Evolutionary conservation across 2,329 filamentous ascomycete species (phyloP).

Genomic region (Ilyonectria destructans): DNA sequence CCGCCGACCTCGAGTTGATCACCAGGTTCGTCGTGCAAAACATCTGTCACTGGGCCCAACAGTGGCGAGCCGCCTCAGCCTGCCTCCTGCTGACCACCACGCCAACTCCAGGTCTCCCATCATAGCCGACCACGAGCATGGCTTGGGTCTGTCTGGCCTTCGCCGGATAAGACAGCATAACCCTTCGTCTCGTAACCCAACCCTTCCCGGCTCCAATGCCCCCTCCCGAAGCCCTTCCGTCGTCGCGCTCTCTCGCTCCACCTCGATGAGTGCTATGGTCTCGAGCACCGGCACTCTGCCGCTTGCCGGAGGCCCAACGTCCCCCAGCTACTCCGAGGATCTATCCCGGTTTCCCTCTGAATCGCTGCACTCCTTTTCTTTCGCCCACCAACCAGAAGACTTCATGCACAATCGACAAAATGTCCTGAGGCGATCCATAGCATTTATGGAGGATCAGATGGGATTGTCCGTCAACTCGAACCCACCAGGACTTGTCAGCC

Average conservation of each 20-base stretch:
- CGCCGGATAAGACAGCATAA: conserved; percentile 94
- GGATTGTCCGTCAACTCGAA: conserved; percentile 80
- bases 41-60: conserved; percentile 38
- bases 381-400: conserved; percentile 95
- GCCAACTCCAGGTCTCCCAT: conserved; percentile 78
- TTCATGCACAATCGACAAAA: conserved; percentile 93
- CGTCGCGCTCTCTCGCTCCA: conserved; percentile 74
- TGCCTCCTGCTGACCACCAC: conserved; percentile 48
- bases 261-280: conserved; percentile 80
- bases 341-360: conserved; percentile 94
- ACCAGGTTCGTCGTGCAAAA: conserved; percentile 73
- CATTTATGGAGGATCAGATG: conserved; percentile 95
- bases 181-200: conserved; percentile 73
- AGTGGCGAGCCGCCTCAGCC: conserved; percentile 38
- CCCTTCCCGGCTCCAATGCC: conserved; percentile 74
- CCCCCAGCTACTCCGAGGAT: conserved; percentile 88
- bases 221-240: conserved; percentile 75
- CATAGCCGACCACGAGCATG: conserved; percentile 89
- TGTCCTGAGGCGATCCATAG: conserved; percentile 92
- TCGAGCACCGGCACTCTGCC: conserved; percentile 70
- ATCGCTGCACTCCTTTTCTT: conserved; percentile 98
- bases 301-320: conserved; percentile 75
- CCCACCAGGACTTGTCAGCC: conserved; percentile 84
- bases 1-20: conserved; percentile 78
- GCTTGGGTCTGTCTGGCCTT: conserved; percentile 87